Evolutionary conservation across 495 filamentous ascomycete genomes (phyloP).

Genomic region (Aspergillus heteromorphus): DNA sequence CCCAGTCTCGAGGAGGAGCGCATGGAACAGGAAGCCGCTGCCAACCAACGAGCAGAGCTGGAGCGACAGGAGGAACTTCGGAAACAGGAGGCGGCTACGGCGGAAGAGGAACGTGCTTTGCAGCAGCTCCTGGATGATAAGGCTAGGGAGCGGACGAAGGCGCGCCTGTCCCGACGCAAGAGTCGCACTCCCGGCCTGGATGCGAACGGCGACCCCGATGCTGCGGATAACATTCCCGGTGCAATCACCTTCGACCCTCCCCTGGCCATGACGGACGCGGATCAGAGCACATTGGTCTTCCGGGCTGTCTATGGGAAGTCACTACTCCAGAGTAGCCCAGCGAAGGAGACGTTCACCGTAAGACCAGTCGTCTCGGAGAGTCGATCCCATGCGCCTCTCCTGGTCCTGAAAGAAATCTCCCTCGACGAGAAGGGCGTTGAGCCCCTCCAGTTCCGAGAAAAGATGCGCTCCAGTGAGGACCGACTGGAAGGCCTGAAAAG

Average conservation of each 20-base stretch:
- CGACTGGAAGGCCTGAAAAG: constrained; percentile 68
- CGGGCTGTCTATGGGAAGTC: constrained; percentile 59
- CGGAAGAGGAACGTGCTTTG: constrained; percentile 70
- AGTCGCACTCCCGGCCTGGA: constrained; percentile 35
- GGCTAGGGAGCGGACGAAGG: constrained; percentile 47
- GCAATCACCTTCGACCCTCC: constrained; percentile 67
- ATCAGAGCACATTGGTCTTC: constrained; percentile 54
- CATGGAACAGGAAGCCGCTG: constrained; percentile 59
- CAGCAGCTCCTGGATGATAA: constrained; percentile 74
- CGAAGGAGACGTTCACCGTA: constrained; percentile 60
- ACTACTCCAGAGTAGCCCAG: constrained; percentile 50
- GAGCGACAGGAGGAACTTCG: constrained; percentile 48
- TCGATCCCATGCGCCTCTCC: constrained; percentile 45
- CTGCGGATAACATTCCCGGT: constrained; percentile 35
- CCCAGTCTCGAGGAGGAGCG: constrained; percentile 89
- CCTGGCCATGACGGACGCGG: constrained; percentile 52
- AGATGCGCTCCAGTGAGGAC: constrained; percentile 61
- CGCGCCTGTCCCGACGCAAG: constrained; percentile 31
- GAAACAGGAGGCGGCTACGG: constrained; percentile 50
- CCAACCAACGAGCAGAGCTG: constrained; percentile 48
- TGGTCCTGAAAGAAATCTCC: constrained; percentile 61
- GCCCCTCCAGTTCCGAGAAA: constrained; percentile 48
- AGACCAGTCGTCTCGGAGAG: constrained; percentile 54
- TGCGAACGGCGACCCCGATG: constrained; percentile 24
- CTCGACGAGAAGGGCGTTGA: constrained; percentile 31